These are phyloP conservation scores for Pestalotiopsis sp. DNA, from an alignment of 2,329 filamentous ascomycete genomes.

Conservation along the genomic window DNA sequence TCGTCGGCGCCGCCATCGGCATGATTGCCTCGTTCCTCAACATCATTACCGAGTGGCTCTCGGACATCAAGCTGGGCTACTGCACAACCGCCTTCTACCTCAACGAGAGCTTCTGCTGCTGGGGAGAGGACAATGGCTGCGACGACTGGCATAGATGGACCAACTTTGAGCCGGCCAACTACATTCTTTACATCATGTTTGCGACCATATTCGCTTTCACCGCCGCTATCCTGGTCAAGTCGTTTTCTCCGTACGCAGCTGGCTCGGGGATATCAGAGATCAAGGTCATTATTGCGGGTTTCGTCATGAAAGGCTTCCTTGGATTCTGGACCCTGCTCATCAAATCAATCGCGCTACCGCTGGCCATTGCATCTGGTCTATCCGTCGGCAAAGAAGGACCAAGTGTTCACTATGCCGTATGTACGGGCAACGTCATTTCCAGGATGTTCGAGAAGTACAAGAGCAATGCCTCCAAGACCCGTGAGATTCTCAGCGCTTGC, in stretches of 20 bases:
- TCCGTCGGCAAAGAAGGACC: constrained; percentile 97
- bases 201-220: constrained; percentile 79
- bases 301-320: constrained; percentile 98
- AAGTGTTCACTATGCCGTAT: constrained; percentile 98
- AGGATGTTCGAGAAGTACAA: constrained; percentile 90
- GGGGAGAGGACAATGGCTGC: constrained; percentile 90
- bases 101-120: constrained; percentile 97
- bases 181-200: constrained; percentile 84
- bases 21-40: constrained; percentile 91
- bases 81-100: constrained; percentile 95
- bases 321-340: constrained; percentile 89
- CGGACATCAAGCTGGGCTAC: constrained; percentile 93
- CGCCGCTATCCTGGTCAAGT: constrained; percentile 81
- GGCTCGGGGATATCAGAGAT: constrained; percentile 98
- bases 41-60: constrained; percentile 95
- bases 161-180: constrained; percentile 74
- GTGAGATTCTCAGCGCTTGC: constrained; percentile 92
- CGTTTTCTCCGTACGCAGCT: constrained; percentile 92
- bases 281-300: constrained; percentile 98
- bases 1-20: constrained; percentile 91
- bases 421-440: constrained; percentile 94
- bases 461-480: constrained; percentile 87
- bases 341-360: constrained; percentile 86
- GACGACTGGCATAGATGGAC: constrained; percentile 90
- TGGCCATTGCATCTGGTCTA: constrained; percentile 90